These are phyloP conservation scores for Diaporthe sp. DNA, from an alignment of 2,329 filamentous ascomycete species.

Conservation along the genomic window DNA sequence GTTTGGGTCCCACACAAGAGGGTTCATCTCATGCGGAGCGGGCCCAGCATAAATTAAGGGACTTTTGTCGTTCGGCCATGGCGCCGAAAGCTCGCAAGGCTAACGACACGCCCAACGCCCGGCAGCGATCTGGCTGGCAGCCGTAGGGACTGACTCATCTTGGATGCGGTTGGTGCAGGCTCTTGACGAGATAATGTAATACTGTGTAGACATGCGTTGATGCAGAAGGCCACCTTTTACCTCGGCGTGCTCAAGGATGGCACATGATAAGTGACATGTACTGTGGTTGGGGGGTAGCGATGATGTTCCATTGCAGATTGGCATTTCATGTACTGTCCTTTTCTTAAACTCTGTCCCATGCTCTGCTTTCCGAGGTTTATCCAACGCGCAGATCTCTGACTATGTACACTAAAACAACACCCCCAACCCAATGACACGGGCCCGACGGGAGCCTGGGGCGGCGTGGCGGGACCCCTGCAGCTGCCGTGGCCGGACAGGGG, in stretches of 20 bases:
- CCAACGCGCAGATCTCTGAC: not conserved
- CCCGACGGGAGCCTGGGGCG: not conserved
- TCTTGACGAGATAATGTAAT: too few species aligned
- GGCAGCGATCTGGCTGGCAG: too few species aligned
- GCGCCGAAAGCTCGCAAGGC: not conserved
- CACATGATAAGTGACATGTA: not conserved
- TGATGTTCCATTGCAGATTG: not conserved
- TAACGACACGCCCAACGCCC: not conserved
- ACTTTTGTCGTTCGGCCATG: slow-evolving; percentile 13
- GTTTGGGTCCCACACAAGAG: slow-evolving; percentile 5
- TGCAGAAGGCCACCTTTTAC: not conserved
- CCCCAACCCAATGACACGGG: slow-evolving; percentile 19
- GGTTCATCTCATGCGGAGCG: not conserved
- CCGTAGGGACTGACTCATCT: not conserved
- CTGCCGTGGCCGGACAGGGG: not conserved
- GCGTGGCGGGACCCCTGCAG: not conserved
- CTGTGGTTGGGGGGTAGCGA: not conserved
- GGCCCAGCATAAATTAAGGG: slow-evolving; percentile 10
- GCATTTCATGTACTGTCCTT: slow-evolving; percentile 22
- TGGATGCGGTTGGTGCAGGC: not conserved
- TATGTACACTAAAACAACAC: not conserved
- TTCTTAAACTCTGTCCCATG: not conserved
- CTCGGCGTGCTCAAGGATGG: not conserved
- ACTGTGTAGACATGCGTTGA: not conserved
- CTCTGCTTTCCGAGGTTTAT: not conserved